Conservation (phyloP, 371 early-diverging fungal genomes). For the Mucor ambiguus region DNA sequence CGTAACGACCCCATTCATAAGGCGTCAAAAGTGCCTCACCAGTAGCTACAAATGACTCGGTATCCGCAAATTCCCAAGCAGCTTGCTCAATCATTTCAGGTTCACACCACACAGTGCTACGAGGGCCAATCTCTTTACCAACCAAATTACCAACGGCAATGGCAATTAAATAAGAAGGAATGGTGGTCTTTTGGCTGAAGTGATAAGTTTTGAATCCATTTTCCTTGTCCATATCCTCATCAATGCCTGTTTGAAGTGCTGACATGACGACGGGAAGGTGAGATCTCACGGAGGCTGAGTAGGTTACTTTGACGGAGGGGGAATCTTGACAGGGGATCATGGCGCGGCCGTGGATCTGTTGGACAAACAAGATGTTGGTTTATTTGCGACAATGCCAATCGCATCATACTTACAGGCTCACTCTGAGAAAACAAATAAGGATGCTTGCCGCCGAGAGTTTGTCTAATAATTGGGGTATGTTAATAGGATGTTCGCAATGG, state of each 20-base stretch:
- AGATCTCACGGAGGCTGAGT: conserved; percentile 77
- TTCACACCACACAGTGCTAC: conserved; percentile 94
- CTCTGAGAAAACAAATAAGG: conserved; percentile 97
- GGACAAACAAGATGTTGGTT: background rate
- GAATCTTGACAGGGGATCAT: conserved; percentile 95
- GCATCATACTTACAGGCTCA: conserved; percentile 60
- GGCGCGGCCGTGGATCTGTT: conserved; percentile 89
- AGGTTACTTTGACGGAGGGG: conserved; percentile 88
- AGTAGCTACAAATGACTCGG: conserved; percentile 83
- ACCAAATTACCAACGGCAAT: conserved; percentile 89
- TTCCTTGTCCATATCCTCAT: conserved; percentile 27
- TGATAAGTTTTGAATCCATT: conserved; percentile 56
- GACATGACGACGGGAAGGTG: conserved; percentile 45
- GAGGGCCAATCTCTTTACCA: conserved; percentile 82
- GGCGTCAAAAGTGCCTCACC: conserved; percentile 88
- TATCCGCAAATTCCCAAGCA: conserved; percentile 94
- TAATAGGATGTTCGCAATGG: background rate
- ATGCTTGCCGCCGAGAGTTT: conserved; percentile 91
- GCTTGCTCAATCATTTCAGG: conserved; percentile 88
- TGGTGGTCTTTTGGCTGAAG: conserved; percentile 75
- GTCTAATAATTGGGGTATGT: conserved; percentile 43
- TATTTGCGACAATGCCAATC: background rate
- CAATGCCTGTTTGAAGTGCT: conserved; percentile 27
- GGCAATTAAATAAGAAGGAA: conserved; percentile 93
- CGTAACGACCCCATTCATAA: conserved; percentile 98